Evolutionary conservation across 164 flowering plant genomes (phyloP).

Genomic region (Brasenia schreberi): DNA sequence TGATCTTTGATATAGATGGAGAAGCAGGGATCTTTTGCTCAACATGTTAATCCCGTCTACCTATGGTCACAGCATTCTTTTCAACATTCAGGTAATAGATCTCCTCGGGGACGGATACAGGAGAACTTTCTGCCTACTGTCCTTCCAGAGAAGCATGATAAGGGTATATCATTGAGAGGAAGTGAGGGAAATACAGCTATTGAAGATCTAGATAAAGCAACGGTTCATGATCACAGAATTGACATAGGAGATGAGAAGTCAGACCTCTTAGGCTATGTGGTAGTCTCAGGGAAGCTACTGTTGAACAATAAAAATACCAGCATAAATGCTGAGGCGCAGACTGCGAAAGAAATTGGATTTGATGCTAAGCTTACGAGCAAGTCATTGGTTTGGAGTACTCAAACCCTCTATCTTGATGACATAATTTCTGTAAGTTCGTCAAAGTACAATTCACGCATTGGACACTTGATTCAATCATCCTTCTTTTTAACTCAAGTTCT

Average conservation of each 20-base stretch:
- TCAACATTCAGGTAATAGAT: conserved; percentile 54
- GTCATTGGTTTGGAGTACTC: conserved; percentile 81
- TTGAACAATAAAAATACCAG: conserved; percentile 46
- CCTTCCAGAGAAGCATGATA: conserved; percentile 84
- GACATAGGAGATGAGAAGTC: conserved; percentile 93
- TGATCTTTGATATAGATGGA: conserved; percentile 31
- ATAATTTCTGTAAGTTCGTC: conserved; percentile 61
- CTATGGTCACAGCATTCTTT: conserved; percentile 44
- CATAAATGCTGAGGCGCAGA: conserved; percentile 25
- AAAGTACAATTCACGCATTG: background rate
- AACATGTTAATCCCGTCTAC: conserved; percentile 34
- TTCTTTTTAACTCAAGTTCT: background rate
- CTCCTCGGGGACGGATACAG: conserved; percentile 63
- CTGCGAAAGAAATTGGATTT: conserved; percentile 40
- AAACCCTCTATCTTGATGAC: conserved; percentile 57
- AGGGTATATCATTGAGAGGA: conserved; percentile 34
- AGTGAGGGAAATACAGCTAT: conserved; percentile 15
- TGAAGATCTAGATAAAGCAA: conserved; percentile 37
- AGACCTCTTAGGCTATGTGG: conserved; percentile 67
- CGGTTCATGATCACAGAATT: conserved; percentile 67
- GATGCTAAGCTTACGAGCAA: conserved; percentile 89
- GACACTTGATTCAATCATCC: background rate
- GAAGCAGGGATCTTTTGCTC: conserved; percentile 39
- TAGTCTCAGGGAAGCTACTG: conserved; percentile 66
- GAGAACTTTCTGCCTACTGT: conserved; percentile 79